Evolutionary conservation across 108 stramenopile species (phyloP), one percentile per base, ranked within the genome.

Genomic region (Cyclotella sp.): DNA sequence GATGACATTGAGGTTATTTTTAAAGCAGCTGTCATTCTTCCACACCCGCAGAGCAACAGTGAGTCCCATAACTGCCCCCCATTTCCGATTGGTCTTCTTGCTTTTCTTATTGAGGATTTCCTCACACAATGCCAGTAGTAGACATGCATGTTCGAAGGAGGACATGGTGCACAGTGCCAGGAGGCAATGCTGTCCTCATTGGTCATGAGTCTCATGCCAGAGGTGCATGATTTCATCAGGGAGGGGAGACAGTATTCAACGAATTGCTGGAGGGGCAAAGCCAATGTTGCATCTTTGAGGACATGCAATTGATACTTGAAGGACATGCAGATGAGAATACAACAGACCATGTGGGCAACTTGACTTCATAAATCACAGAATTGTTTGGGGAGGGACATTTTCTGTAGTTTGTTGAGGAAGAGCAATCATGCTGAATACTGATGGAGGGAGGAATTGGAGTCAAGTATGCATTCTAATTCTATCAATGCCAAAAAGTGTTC

Each of bases 331-430:
- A 78, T 28, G 8, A 79, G 34, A 27, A 71, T 64, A 21, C 68
- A 55, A 49, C 79, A 86, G 5, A 75, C 83, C 46, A 76, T 61
- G 21, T 75, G 68, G 13, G 85, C 84, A 7, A 86, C 72, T 55
- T 86, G 85, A n/a, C 73, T 75, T 9, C 85, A 65, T 24, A 86
- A 51, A 49, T 86, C 85, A 26, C 40, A 43, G 19, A 86, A 81
- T 44, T 86, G 85, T 13, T 76, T 62, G 14, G 55, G 40, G 12
- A 84, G 47, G 27, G 83, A 75, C 79, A 84, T 80, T 51, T 71
- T 77, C 9, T 78, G 73, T 0, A 86, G 16, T 58, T 71, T 70
- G 9, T 76, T 67, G 24, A 86, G 55, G 64, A 84, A 84, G 26
- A 78, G 18, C 19, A 43, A 55, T 16, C 79, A 75, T 12, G 47